Percentiles rank a stretch among this genome's conserved stretches.
These are phyloP conservation scores for Artemisia argyi DNA, from an alignment of 129 eudicot genomes.

Conservation along the genomic window DNA sequence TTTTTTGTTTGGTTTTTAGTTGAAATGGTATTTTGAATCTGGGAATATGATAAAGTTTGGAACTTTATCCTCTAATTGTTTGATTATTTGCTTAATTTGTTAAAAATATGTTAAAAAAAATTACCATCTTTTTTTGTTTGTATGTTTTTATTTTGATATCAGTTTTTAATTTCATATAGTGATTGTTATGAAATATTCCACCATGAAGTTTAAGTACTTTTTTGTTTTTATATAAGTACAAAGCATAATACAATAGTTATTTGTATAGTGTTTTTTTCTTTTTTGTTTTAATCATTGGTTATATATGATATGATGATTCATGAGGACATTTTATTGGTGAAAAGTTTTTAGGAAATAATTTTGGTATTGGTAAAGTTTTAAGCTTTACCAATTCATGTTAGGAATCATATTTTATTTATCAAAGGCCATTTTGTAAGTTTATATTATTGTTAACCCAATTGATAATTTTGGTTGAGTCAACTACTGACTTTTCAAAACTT, in stretches of 20 bases:
- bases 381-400: neutral
- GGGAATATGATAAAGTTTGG: conserved; percentile 24
- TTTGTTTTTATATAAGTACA: neutral
- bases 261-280: too few species aligned
- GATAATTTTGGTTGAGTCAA: too few species aligned
- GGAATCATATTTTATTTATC: too few species aligned
- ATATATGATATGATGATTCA: neutral
- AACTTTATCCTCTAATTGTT: conserved; percentile 2
- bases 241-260: too few species aligned
- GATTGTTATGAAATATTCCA: conserved; percentile 7
- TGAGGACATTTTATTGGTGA: neutral
- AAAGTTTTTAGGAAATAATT: neutral
- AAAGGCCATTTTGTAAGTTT: too few species aligned
- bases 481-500: neutral
- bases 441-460: too few species aligned
- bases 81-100: conserved; percentile 15
- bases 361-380: neutral
- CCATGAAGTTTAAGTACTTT: neutral
- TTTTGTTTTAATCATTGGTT: neutral
- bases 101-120: neutral
- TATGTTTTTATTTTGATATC: neutral
- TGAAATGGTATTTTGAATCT: conserved; percentile 32
- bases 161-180: conserved; percentile 7
- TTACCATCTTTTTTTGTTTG: neutral
- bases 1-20: neutral